These are phyloP conservation scores for Berberis thunbergii DNA, from an alignment of 164 flowering plant genomes.

Conservation along the genomic window DNA sequence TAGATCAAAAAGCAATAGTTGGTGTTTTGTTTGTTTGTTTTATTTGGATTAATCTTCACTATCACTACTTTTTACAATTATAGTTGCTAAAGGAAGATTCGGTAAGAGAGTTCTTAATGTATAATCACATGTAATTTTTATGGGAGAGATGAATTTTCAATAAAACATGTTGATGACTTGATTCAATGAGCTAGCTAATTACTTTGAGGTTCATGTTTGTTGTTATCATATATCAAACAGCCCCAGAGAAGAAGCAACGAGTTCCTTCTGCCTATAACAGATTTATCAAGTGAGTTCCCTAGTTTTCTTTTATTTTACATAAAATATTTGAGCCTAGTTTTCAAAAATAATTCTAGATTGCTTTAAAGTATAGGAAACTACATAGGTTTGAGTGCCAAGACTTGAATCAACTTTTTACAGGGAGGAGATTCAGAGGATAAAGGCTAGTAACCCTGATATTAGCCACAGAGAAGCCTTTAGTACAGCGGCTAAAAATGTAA, in stretches of 20 bases:
- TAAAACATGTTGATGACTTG: not conserved
- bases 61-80: too few species aligned
- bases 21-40: too few species aligned
- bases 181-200: not conserved
- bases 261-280: slow-evolving; percentile 84
- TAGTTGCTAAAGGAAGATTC: too few species aligned
- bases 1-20: too few species aligned
- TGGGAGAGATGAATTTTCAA: too few species aligned
- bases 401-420: slow-evolving; percentile 11
- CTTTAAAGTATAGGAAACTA: too few species aligned
- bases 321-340: too few species aligned
- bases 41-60: too few species aligned
- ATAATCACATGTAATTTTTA: too few species aligned
- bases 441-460: slow-evolving; percentile 46
- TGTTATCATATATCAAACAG: slow-evolving; percentile 18
- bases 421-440: slow-evolving; percentile 59
- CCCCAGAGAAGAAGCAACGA: slow-evolving; percentile 71
- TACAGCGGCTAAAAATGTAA: slow-evolving; percentile 53
- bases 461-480: slow-evolving; percentile 51
- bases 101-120: too few species aligned
- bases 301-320: not conserved
- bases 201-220: not conserved
- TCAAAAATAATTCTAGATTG: too few species aligned
- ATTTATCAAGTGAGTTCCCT: slow-evolving; percentile 64
- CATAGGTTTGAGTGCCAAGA: too few species aligned